Evolutionary conservation across 352 stramenopile species (phyloP), one percentile per base, ranked within the genome.

Genomic region (Phytophthora sp.): DNA sequence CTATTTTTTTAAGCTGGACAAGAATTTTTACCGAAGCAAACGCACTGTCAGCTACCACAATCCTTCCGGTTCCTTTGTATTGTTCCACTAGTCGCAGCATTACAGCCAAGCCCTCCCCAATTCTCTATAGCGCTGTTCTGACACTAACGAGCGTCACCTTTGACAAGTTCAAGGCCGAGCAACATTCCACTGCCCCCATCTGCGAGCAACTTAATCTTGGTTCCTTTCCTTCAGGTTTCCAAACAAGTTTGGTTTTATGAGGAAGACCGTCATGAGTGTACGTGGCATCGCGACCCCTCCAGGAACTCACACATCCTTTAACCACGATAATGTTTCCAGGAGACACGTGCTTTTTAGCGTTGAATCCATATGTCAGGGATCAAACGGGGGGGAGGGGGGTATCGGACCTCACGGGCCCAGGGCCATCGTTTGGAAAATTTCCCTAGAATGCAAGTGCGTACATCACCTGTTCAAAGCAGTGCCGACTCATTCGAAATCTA

Each of bases 111-210:
- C 36, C 51, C 29, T 58, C 35, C 3, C 51, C 51, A 46, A 47
- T 18, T 57, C 33, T 12, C 21, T 20, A 8, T n/a, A 29, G 7
- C 36, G 29, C 6, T 33, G 15, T 58, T 49, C 13, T 26, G n/a
- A 2, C 35, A 15, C 7, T 58, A 35, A 9, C 51, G 33, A 49
- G 35, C 23, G 6, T 12, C 5, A 20, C 16, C 51, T 46, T 38
- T 24, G 7, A 49, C 50, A 9, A 57, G 30, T 41, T 57, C 33
- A 36, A 57, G 24, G 1, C 33, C 31, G 2, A 57, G 33, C 3
- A 57, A 23, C 9, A 58, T 24, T 3, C 51, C 36, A 47, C 51
- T 58, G 20, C 38, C 20, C 2, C 51, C 51, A 24, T 49, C 51
- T 12, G 51, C 51, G 13, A 58, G 42, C 0, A 35, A 45, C 11